Evolutionary conservation across 192 early-diverging fungal genomes (phyloP).

Genomic region (Funneliformis geosporum): DNA sequence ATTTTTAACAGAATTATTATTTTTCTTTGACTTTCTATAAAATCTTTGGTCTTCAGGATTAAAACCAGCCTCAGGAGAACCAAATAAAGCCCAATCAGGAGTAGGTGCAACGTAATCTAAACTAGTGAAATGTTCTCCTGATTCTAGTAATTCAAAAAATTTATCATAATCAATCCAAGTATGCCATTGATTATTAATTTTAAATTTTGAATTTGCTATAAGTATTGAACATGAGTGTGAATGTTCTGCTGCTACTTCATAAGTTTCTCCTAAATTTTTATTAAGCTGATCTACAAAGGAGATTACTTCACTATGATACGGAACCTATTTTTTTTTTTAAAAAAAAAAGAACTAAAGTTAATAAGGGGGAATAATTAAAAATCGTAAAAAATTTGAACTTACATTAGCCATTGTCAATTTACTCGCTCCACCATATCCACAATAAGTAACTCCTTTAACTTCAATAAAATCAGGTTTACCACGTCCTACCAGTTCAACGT

Average conservation of each 20-base stretch:
- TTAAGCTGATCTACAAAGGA: constrained; percentile 62
- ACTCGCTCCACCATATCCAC: constrained; percentile 67
- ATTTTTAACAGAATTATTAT: neutral
- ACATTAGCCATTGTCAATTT: constrained; percentile 71
- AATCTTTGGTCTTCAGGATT: constrained; percentile 69
- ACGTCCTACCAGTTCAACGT: constrained; percentile 61
- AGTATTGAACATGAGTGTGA: constrained; percentile 69
- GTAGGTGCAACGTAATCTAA: constrained; percentile 71
- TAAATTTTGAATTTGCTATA: constrained; percentile 65
- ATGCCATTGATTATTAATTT: constrained; percentile 66
- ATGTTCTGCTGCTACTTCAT: constrained; percentile 73
- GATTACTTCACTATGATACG: constrained; percentile 70
- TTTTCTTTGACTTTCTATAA: constrained; percentile 57
- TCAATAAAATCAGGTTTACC: constrained; percentile 74
- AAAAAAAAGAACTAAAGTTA: neutral
- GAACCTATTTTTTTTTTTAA: constrained; percentile 34
- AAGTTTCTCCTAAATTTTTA: constrained; percentile 55
- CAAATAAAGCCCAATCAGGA: constrained; percentile 70
- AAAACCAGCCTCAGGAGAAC: constrained; percentile 65
- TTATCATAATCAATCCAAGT: constrained; percentile 75
- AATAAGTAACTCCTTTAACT: constrained; percentile 78
- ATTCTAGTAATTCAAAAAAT: constrained; percentile 64
- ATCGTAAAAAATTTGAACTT: neutral
- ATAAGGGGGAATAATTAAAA: neutral
- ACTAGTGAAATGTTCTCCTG: constrained; percentile 54